Evolutionary conservation across 1,139 yeast genomes (phyloP), one percentile per base, ranked within the genome.

Genomic region (Candida tetrigidarum): DNA sequence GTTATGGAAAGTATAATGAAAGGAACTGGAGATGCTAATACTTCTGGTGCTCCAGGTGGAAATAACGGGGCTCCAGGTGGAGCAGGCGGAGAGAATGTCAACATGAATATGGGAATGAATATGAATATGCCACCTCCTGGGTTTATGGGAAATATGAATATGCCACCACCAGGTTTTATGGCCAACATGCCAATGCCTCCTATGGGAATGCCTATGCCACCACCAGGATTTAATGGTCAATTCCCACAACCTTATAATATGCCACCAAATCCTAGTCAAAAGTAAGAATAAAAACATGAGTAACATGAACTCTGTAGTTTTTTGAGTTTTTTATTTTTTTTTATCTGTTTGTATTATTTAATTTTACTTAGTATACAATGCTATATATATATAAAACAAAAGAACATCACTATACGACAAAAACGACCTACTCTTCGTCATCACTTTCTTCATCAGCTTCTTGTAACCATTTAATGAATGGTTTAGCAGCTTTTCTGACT

Each of bases 401-500:
- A 32, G n/a, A n/a, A n/a, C n/a, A n/a, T n/a, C n/a, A 10, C 7
- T n/a, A 12, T 12, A 18, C 20, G 23, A 19, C 23, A 16, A 10
- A 16, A 11, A 11, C 11, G 15, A 12, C 10, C 16, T 41, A 29
- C 29, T 39, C 43, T 38, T 68, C 68, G 51, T 81, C 83, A 51
- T 86, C 88, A 58, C 71, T 64, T 58, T 73, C 79, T 58, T 73
- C 79, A 54, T 91, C 98, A 49, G 99, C 98, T 67, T 87, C 93
- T 63, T 90, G 85, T 55, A 93, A 81, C 99, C 99, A 93, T 58
- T 86, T 84, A 53, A 93, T 74, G 71, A 93, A 93, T 34, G 98
- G 96, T 71, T 90, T 91, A 50, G 97, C 97, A 39, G 97, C 96
- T 69, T 85, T 89, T 70, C 97, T 88, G 44, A 93, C 96, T 78